Evolutionary conservation across 257 asterid species (phyloP).

Genomic region (Knoxia roxburghii): DNA sequence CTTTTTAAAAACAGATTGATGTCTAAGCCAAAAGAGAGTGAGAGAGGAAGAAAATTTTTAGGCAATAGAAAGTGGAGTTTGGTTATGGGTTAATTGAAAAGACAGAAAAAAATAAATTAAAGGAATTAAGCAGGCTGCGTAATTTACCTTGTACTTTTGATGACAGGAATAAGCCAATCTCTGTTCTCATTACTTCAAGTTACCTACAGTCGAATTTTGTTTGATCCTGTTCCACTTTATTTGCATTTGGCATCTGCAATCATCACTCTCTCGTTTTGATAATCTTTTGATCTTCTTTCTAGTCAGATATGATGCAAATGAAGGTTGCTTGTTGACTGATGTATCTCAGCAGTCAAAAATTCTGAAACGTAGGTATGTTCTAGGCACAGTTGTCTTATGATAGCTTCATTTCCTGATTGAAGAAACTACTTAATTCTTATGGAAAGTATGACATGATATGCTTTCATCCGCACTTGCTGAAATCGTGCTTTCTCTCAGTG

Average conservation of each 20-base stretch:
- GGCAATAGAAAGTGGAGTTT: not conserved
- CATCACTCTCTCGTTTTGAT: slow-evolving; percentile 10
- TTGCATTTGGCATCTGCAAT: not conserved
- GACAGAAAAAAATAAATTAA: not conserved
- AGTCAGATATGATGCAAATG: slow-evolving; percentile 88
- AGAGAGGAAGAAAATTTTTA: not conserved
- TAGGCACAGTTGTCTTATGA: not conserved
- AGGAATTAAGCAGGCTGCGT: not conserved
- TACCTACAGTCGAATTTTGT: not conserved
- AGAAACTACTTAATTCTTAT: not conserved
- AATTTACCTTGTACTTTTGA: not conserved
- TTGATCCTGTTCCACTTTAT: not conserved
- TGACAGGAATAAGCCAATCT: not conserved
- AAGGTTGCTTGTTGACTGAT: slow-evolving; percentile 49
- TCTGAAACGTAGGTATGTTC: slow-evolving; percentile 75
- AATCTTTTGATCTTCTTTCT: slow-evolving; percentile 34
- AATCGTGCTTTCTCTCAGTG: slow-evolving; percentile 1
- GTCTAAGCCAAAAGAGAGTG: not conserved
- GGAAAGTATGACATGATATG: not conserved
- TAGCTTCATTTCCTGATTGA: not conserved
- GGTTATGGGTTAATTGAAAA: not conserved
- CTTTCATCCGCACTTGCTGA: not conserved
- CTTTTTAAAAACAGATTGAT: not conserved
- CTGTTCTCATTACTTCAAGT: slow-evolving; percentile 4
- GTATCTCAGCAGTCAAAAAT: slow-evolving; percentile 61